Evolutionary conservation across 2,329 filamentous ascomycete species (phyloP), one percentile per base, ranked within the genome.

Genomic region (Stemphylium lycopersici): DNA sequence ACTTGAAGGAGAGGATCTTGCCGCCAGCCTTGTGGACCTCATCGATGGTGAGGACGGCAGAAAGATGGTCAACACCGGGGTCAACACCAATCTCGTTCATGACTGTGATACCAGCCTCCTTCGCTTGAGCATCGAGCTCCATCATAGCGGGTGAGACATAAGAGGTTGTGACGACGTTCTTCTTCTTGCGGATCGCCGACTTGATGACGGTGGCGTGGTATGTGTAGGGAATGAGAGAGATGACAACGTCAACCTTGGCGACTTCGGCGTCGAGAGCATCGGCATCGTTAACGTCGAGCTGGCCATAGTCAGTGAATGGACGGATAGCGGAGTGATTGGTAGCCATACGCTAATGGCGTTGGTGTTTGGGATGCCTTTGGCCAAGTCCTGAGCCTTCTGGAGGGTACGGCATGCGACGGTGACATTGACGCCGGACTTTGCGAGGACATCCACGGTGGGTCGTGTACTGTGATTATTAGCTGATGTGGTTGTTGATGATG

Each of bases 101-200:
- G 73, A 97, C 93, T 10, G 91, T 96, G 74, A 97, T 97, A 58
- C 92, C 93, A 15, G 93, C 93, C 60, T 89, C 90, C 83, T 96
- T 96, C 75, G 84, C 87, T 67, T 89, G 81, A 68, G 87, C 81
- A 70, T 97, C 89, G 45, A 98, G 86, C 81, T 93, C 93, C 79
- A 88, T 78, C 92, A 97, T 97, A 62, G 91, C 90, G 3, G 91
- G 91, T 4, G 90, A 96, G 65, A 96, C 90, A 74, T 98, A 98
- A 63, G 87, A 91, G 26, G 93, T 97, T 55, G 93, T 97, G 71
- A 98, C 93, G 57, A 98, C 92, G 81, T 98, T 81, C 84, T 93
- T 96, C 90, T 96, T 97, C 70, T 88, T 85, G 70, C 88, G 86
- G 79, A 98, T 97, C 61, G 92, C 93, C 32, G 89, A 87, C 84